Percentiles rank a stretch among this genome's conserved stretches.
Conservation (phyloP, 148 eudicot species). For the Diospyros kaki region DNA sequence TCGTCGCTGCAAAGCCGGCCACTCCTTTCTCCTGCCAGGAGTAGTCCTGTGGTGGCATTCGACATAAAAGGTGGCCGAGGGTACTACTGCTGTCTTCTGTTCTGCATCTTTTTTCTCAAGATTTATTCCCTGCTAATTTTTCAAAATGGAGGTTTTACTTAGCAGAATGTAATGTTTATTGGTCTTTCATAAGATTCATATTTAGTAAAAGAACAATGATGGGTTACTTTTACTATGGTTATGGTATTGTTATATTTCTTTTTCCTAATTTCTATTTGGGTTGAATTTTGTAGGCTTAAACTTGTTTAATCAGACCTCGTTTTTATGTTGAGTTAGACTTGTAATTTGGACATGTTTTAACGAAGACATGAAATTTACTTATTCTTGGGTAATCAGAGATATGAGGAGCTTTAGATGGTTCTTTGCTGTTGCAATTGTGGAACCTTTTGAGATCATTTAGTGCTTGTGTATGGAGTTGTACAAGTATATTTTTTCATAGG, state of each 20-base stretch:
- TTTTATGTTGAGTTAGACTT: neutral
- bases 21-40: slow-evolving; percentile 17
- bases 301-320: neutral
- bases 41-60: slow-evolving; percentile 24
- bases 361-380: neutral
- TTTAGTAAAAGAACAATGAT: neutral
- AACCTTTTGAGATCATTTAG: slow-evolving; percentile 9
- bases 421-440: neutral
- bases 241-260: neutral
- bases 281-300: slow-evolving; percentile 1
- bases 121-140: neutral
- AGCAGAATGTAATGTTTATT: neutral
- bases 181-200: neutral
- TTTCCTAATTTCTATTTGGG: neutral
- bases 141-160: neutral
- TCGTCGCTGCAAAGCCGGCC: slow-evolving; percentile 21
- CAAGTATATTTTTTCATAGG: neutral
- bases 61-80: slow-evolving; percentile 54
- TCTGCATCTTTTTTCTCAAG: neutral
- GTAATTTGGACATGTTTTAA: neutral
- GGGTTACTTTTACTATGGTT: neutral
- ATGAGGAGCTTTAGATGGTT: neutral
- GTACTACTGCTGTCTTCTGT: slow-evolving; percentile 26
- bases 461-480: neutral
- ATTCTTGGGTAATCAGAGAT: neutral